Evolutionary conservation across 2,329 filamentous ascomycete genomes (phyloP).

Genomic region (Trichoderma pleuroti): DNA sequence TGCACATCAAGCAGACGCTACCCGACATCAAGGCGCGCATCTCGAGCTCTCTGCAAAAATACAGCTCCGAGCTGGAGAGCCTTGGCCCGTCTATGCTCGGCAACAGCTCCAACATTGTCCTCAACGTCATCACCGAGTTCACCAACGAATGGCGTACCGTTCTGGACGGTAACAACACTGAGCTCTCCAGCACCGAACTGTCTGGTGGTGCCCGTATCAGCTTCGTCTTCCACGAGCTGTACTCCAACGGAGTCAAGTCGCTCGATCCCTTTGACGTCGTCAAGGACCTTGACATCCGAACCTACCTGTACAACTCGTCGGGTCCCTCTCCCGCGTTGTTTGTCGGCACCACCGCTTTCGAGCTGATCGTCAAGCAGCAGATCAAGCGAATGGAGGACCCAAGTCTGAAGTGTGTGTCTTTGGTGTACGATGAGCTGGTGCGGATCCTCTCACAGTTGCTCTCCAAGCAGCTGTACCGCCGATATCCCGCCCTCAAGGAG

Average conservation of each 20-base stretch:
- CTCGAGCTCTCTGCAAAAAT: conserved; percentile 89
- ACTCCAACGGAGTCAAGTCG: conserved; percentile 95
- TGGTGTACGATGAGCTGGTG: conserved; percentile 96
- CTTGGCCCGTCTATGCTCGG: conserved; percentile 93
- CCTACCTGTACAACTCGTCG: conserved; percentile 98
- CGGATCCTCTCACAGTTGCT: conserved; percentile 90
- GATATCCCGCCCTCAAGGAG: conserved; percentile 93
- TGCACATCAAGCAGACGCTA: conserved; percentile 99
- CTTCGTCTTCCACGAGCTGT: conserved; percentile 98
- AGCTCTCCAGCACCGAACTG: conserved; percentile 88
- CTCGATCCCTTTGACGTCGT: conserved; percentile 96
- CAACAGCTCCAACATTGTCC: conserved; percentile 91
- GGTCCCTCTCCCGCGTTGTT: conserved; percentile 95
- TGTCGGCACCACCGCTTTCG: conserved; percentile 96
- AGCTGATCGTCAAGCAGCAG: conserved; percentile 97
- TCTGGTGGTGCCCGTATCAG: conserved; percentile 97
- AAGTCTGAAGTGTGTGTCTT: conserved; percentile 92
- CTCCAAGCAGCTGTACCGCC: conserved; percentile 81
- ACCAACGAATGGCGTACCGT: conserved; percentile 97
- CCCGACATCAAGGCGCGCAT: conserved; percentile 98
- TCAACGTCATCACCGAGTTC: conserved; percentile 99
- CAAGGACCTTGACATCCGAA: conserved; percentile 96
- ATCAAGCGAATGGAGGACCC: conserved; percentile 96
- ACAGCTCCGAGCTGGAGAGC: conserved; percentile 72
- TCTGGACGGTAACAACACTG: conserved; percentile 92